phyloP scores from a whole-genome alignment of 345 rosid species.

The Adansonia digitata region DNA sequence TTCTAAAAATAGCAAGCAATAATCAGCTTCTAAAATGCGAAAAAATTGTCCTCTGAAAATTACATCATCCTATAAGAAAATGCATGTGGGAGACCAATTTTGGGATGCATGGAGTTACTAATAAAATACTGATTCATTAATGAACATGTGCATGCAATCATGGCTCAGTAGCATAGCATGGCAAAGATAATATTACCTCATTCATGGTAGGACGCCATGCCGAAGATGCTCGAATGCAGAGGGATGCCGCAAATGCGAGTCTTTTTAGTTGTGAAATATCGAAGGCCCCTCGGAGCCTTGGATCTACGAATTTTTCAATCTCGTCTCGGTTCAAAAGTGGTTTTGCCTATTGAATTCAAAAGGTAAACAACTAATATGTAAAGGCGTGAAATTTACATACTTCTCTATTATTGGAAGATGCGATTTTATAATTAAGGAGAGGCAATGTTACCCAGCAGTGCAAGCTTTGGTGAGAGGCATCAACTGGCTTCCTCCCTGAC shows the following conservation, averaged over 20 bases:
- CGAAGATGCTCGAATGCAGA: conserved; percentile 78
- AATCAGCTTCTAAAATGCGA: neutral
- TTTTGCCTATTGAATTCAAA: conserved; percentile 52
- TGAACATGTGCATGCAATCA: neutral
- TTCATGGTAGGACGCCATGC: conserved; percentile 82
- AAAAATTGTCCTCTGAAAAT: neutral
- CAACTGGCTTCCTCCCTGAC: conserved; percentile 87
- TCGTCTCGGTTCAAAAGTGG: conserved; percentile 62
- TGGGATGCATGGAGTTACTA: neutral
- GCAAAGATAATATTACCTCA: conserved; percentile 48
- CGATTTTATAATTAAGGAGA: neutral
- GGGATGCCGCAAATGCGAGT: conserved; percentile 79
- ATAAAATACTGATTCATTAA: neutral
- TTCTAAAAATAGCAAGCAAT: neutral
- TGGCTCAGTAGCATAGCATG: neutral
- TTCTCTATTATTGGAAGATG: too few relatives aligned
- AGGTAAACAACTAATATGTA: neutral
- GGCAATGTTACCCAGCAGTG: conserved; percentile 71
- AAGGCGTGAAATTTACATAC: too few relatives aligned
- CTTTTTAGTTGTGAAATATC: conserved; percentile 51
- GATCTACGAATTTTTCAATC: conserved; percentile 65
- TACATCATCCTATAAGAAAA: neutral
- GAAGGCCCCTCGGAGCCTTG: conserved; percentile 61
- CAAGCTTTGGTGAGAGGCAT: conserved; percentile 81
- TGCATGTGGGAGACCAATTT: too few relatives aligned